A percentile compares a stretch with the other conserved stretches of the same genome.
Conservation (phyloP, 2,329 filamentous ascomycete species). For the Alternaria panax region DNA sequence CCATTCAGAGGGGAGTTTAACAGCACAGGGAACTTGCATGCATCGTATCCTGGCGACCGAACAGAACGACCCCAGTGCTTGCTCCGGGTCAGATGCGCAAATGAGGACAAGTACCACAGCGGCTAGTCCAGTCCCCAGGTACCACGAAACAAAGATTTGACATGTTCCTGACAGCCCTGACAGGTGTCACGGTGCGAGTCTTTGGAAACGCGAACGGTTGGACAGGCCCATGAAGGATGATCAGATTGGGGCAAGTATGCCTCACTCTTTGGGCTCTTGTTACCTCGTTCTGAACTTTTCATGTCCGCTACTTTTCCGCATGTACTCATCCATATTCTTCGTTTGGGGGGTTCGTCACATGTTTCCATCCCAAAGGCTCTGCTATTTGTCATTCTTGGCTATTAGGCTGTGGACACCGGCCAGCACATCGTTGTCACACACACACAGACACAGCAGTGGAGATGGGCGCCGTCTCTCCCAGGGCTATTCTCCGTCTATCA, state of each 20-base stretch:
- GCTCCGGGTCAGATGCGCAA: constrained; percentile 21
- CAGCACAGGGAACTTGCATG: constrained; percentile 13
- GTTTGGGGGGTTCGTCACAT: neutral
- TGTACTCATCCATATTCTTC: neutral
- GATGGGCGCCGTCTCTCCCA: neutral
- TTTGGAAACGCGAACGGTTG: constrained; percentile 1
- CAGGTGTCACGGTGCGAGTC: constrained; percentile 34
- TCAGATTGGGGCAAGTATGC: neutral
- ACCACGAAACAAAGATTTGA: constrained; percentile 14
- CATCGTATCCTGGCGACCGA: constrained; percentile 7
- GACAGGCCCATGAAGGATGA: neutral
- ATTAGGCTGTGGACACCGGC: neutral
- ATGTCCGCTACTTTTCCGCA: neutral
- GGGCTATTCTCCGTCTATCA: neutral
- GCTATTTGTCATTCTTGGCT: neutral
- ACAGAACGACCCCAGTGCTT: neutral
- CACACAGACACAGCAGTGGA: neutral
- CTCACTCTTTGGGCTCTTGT: neutral
- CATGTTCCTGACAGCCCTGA: constrained; percentile 33
- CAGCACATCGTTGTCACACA: constrained; percentile 7
- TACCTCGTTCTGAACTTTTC: neutral
- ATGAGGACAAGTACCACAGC: constrained; percentile 7
- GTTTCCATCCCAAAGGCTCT: neutral
- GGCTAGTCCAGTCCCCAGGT: constrained; percentile 1
- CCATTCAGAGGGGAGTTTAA: neutral